These are phyloP conservation scores for Calonectria naviculata DNA, from an alignment of 2,329 filamentous ascomycete species.

Conservation along the genomic window DNA sequence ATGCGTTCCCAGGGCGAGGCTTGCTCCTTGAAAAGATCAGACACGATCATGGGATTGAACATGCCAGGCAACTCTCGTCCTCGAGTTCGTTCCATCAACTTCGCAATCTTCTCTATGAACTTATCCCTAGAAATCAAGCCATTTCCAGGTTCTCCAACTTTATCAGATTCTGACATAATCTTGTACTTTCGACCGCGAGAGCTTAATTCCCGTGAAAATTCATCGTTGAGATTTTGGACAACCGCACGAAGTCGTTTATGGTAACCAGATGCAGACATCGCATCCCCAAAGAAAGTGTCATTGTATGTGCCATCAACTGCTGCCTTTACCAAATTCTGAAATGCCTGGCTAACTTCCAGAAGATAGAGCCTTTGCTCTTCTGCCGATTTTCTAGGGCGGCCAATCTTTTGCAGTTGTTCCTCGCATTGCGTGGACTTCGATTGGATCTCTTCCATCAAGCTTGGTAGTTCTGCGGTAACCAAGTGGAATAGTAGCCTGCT, in stretches of 20 bases:
- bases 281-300: conserved; percentile 60
- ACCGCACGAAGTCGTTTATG: conserved; percentile 62
- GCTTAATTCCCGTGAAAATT: conserved; percentile 60
- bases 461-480: conserved; percentile 58
- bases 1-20: conserved; percentile 63
- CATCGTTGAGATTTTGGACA: conserved; percentile 59
- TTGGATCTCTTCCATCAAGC: conserved; percentile 55
- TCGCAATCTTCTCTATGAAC: conserved; percentile 34
- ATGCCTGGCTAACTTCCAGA: conserved; percentile 55
- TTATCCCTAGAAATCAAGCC: conserved; percentile 12
- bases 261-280: conserved; percentile 45
- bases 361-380: conserved; percentile 61
- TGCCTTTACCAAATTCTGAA: conserved; percentile 56
- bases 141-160: background rate
- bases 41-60: conserved; percentile 69
- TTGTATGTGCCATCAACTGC: conserved; percentile 64
- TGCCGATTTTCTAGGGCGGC: conserved; percentile 56
- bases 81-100: conserved; percentile 32
- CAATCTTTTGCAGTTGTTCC: conserved; percentile 56
- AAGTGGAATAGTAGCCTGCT: conserved; percentile 62
- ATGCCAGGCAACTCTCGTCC: conserved; percentile 67
- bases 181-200: conserved; percentile 41
- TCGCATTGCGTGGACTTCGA: conserved; percentile 47
- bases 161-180: background rate
- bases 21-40: conserved; percentile 70